Conservation (phyloP, 2,329 filamentous ascomycete genomes). For the Colletotrichum eleusines region DNA sequence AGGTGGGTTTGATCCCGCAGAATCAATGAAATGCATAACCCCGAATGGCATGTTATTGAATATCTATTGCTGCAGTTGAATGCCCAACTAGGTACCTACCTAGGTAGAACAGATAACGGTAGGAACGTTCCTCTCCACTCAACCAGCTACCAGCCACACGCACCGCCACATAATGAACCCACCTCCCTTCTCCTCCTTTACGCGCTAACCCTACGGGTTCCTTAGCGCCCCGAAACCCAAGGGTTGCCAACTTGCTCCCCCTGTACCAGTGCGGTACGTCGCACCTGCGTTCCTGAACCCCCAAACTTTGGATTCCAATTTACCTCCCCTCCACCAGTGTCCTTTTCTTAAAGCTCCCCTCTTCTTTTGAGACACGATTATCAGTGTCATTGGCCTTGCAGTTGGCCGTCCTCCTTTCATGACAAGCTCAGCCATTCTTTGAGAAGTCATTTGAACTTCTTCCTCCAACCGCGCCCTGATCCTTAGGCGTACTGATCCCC, state of each 20-base stretch:
- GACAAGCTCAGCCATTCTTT: conserved; percentile 43
- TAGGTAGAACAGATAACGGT: not conserved
- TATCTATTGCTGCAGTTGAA: not conserved
- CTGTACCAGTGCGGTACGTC: conserved; percentile 41
- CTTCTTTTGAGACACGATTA: conserved; percentile 41
- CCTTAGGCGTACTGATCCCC: conserved; percentile 32
- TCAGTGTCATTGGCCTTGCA: conserved; percentile 41
- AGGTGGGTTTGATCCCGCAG: not conserved
- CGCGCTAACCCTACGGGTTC: conserved; percentile 41
- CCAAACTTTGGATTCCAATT: conserved; percentile 39
- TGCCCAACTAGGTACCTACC: too few relatives aligned
- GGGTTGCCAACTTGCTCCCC: conserved; percentile 42
- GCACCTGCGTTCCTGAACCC: conserved; percentile 42
- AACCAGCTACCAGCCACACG: conserved; percentile 29
- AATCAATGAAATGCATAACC: not conserved
- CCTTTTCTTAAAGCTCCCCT: conserved; percentile 39
- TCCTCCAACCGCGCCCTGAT: conserved; percentile 27
- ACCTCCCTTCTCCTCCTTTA: conserved; percentile 10
- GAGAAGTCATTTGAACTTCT: conserved; percentile 42
- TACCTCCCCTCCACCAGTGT: conserved; percentile 39
- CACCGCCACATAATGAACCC: conserved; percentile 39
- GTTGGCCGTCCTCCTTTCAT: conserved; percentile 41
- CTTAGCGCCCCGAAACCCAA: conserved; percentile 41
- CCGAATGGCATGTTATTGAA: not conserved
- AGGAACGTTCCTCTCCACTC: not conserved